Percentiles rank a stretch among this genome's conserved stretches.
Conservation (phyloP, 768 basidiomycete species). For the Agrocybe praecox region DNA sequence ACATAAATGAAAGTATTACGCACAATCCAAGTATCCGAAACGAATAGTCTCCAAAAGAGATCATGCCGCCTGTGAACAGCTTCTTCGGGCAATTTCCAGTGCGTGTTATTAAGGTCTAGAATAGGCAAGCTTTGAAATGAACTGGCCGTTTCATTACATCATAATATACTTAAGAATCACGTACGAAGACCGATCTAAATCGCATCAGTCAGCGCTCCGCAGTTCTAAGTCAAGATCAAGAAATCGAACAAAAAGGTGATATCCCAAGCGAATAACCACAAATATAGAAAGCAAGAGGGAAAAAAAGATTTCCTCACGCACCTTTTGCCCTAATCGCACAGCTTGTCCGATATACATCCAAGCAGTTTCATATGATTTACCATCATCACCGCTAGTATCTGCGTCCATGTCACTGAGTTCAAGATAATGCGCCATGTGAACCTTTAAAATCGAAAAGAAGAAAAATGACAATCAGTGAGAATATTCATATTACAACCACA, state of each 20-base stretch:
- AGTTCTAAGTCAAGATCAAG: too few species aligned
- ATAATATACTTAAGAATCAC: constrained; percentile 18
- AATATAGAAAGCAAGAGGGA: not conserved
- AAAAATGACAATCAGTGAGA: not conserved
- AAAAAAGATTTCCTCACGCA: constrained; percentile 45
- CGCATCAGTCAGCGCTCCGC: too few species aligned
- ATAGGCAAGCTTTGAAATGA: not conserved
- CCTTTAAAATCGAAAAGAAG: constrained; percentile 18
- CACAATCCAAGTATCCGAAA: constrained; percentile 64
- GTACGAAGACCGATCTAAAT: constrained; percentile 54
- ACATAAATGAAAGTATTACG: constrained; percentile 5
- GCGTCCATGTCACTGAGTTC: constrained; percentile 57
- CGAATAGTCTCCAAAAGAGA: constrained; percentile 73
- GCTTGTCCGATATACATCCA: constrained; percentile 65
- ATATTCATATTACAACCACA: too few species aligned
- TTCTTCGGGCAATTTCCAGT: constrained; percentile 58
- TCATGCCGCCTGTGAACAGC: constrained; percentile 49
- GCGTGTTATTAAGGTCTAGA: constrained; percentile 58
- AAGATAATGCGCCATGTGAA: constrained; percentile 51
- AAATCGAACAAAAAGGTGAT: too few species aligned
- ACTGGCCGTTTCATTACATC: not conserved
- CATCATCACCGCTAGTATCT: constrained; percentile 22
- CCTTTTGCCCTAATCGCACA: constrained; percentile 60
- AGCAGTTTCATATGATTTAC: constrained; percentile 44
- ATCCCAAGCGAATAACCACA: not conserved